Evolutionary conservation across 2,329 filamentous ascomycete species (phyloP).

Genomic region (Knoxdaviesia capensis): DNA sequence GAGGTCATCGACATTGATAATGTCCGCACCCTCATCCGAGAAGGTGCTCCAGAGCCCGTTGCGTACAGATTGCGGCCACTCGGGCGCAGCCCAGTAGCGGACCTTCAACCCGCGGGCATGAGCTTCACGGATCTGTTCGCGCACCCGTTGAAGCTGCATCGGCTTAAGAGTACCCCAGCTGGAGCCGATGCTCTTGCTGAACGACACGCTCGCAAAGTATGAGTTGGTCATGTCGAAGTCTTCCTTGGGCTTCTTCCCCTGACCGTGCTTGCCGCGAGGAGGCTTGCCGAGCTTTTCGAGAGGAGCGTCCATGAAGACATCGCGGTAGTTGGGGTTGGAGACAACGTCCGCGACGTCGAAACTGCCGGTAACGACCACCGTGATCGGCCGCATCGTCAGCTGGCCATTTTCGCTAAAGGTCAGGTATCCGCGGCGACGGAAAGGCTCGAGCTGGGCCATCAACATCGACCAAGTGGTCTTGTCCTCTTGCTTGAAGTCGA

Average conservation of each 20-base stretch:
- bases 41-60: slow-evolving; percentile 36
- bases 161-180: slow-evolving; percentile 23
- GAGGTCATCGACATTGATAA: slow-evolving; percentile 44
- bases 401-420: slow-evolving; percentile 27
- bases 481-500: slow-evolving; percentile 48
- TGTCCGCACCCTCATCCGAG: slow-evolving; percentile 33
- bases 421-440: slow-evolving; percentile 38
- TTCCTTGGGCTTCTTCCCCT: slow-evolving; percentile 4
- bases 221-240: slow-evolving; percentile 33
- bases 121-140: slow-evolving; percentile 25
- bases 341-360: slow-evolving; percentile 35
- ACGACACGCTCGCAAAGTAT: slow-evolving; percentile 44
- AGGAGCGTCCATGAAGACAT: slow-evolving; percentile 48
- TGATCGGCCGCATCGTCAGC: slow-evolving; percentile 35
- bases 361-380: slow-evolving; percentile 48
- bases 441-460: slow-evolving; percentile 28
- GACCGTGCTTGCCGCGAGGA: too few species aligned
- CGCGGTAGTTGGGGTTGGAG: slow-evolving; percentile 30
- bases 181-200: slow-evolving; percentile 31
- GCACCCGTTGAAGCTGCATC: slow-evolving; percentile 20
- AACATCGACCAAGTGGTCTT: slow-evolving; percentile 25
- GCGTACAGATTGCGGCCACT: slow-evolving; percentile 31
- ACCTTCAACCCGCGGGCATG: slow-evolving; percentile 31
- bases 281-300: slow-evolving; percentile 18
- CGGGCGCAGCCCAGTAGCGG: slow-evolving; percentile 39